Base-by-base conservation (phyloP, 257 asterid genomes). In the Thymus mandschuricus region DNA sequence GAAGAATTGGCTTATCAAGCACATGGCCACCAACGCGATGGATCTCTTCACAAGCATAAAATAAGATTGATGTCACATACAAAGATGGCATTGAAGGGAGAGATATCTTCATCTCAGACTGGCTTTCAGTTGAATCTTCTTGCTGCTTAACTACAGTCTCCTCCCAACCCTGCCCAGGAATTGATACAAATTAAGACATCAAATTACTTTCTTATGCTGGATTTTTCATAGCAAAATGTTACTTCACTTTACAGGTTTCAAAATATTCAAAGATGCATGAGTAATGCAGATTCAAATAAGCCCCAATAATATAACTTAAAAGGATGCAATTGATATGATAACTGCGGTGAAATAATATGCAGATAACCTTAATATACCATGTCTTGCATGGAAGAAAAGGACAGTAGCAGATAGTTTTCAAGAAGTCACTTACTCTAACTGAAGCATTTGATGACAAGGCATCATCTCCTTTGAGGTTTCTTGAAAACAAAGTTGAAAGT, bases 41-140 rank as follows among this genome's bases (percentile, higher is more conserved):
- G 82, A 95, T 87, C 85, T 95, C 99, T 85, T 90, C 96, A 68
- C 99, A 89, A 41, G 97, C 96, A 73, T 83, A 84, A 78, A 91
- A 95, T 69, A 95, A 81, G 72, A 88, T 81, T 21, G 96, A 92
- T 76, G 87, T 79, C 71, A 92, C 80, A 69, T 92, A 87, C 65
- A 88, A 82, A 68, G 99, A 95, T 70, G 99, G 99, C 94, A 89
- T 86, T 31, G 98, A 95, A 68, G 99, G 99, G 73, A 95, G 99
- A 31, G 82, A 83, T 80, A 95, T 88, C 85, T 87, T 85, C 86
- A 95, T 87, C 75, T 92, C 99, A 9, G 97, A 71, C 78, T 79
- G 85, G 79, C 80, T 86, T 77, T 87, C 96, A 71, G 72, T 72
- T 27, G 88, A 78, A 79, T 85, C 93, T 57, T 88, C 97, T 82